Evolutionary conservation across 2,329 filamentous ascomycete genomes (phyloP).

Genomic region (Colletotrichum euphorbiae): DNA sequence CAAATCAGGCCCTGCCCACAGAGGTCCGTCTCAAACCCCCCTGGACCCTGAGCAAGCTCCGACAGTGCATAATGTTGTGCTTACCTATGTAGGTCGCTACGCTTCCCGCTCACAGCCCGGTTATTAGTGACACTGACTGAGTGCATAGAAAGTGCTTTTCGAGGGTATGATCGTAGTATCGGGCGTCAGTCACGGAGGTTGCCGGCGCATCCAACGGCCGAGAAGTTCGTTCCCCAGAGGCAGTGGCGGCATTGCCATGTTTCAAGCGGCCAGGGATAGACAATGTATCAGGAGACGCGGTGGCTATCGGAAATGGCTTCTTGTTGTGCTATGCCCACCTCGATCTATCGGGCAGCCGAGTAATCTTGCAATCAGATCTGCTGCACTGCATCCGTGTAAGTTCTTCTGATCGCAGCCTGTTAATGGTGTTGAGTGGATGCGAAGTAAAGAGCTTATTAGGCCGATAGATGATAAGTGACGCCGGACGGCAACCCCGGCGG

Average conservation of each 20-base stretch:
- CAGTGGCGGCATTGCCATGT: slow-evolving; percentile 32
- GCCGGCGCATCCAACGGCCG: slow-evolving; percentile 24
- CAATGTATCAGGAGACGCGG: slow-evolving; percentile 10
- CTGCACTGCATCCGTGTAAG: neutral
- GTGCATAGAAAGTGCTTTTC: neutral
- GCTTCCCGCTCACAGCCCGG: neutral
- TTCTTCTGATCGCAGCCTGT: slow-evolving; percentile 7
- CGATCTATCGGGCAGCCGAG: slow-evolving; percentile 13
- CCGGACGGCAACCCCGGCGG: neutral
- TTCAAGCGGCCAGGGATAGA: slow-evolving; percentile 23
- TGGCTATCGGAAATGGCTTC: neutral
- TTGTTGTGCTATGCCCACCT: neutral
- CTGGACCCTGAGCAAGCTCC: slow-evolving; percentile 19
- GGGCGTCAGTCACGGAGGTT: slow-evolving; percentile 8
- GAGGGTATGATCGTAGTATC: neutral
- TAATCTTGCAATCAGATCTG: slow-evolving; percentile 9
- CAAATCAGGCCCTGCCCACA: slow-evolving; percentile 21
- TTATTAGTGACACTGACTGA: neutral
- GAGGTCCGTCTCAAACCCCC: slow-evolving; percentile 18
- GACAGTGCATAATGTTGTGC: slow-evolving; percentile 8
- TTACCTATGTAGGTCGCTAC: slow-evolving; percentile 16
- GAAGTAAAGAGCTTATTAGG: slow-evolving; percentile 17
- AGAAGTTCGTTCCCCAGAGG: slow-evolving; percentile 5
- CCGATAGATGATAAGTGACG: slow-evolving; percentile 36
- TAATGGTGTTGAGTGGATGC: slow-evolving; percentile 12